Percentiles rank a stretch among this genome's conserved stretches.
Conservation (phyloP, 2,329 filamentous ascomycete species). For the Colletotrichum chrysophilum region DNA sequence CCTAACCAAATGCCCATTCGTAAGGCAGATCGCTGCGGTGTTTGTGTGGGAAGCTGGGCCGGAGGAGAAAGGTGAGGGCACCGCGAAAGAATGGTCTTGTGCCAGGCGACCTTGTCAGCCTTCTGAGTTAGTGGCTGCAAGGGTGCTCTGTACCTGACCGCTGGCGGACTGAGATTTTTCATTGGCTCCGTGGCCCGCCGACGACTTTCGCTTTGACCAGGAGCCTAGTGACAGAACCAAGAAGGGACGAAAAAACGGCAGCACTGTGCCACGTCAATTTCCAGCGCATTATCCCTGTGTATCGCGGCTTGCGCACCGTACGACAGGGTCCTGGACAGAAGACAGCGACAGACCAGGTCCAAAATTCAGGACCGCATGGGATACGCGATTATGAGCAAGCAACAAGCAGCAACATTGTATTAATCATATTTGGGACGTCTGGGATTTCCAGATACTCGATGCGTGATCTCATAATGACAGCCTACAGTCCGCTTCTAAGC, state of each 20-base stretch:
- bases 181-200: constrained; percentile 3
- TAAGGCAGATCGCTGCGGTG: background rate
- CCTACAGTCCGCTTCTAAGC: constrained; percentile 56
- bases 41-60: constrained; percentile 6
- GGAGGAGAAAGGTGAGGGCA: constrained; percentile 5
- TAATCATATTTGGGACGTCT: background rate
- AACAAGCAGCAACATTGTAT: background rate
- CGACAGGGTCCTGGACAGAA: background rate
- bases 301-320: background rate
- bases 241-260: constrained; percentile 8
- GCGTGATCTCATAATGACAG: background rate
- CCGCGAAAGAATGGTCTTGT: background rate
- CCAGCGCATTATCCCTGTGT: background rate
- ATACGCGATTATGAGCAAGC: background rate
- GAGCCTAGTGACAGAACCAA: background rate
- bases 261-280: background rate
- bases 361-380: background rate
- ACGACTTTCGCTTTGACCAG: constrained; percentile 4
- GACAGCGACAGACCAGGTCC: background rate
- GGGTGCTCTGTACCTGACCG: constrained; percentile 14
- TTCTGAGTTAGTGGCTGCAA: constrained; percentile 15
- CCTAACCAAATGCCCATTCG: background rate
- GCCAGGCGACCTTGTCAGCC: constrained; percentile 19
- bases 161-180: constrained; percentile 5
- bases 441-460: background rate